phyloP scores from a whole-genome alignment of 257 asterid genomes.

The Jaltomata sinuosa region DNA sequence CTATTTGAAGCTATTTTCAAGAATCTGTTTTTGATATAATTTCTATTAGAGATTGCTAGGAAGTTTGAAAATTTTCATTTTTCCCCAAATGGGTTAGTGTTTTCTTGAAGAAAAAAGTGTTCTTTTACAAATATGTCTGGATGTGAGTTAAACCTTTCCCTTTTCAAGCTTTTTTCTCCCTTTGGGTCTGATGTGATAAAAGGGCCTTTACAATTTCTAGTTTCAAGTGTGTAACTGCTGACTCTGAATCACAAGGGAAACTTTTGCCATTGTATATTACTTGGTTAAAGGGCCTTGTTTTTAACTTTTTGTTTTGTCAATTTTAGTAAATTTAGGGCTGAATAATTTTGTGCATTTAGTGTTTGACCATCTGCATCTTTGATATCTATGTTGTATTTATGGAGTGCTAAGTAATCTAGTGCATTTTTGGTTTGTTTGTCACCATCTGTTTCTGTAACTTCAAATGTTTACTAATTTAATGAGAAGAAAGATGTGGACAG shows the following conservation, averaged over 20 bases:
- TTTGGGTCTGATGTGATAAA: not conserved
- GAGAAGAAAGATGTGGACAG: conserved; percentile 2
- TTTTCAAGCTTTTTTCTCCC: not conserved
- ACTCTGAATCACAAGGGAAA: not conserved
- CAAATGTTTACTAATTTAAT: not conserved
- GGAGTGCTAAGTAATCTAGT: not conserved
- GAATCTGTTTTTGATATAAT: not conserved
- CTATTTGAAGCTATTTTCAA: not conserved
- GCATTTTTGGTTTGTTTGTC: not conserved
- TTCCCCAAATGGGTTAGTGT: not conserved
- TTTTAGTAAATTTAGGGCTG: not conserved
- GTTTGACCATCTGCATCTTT: not conserved
- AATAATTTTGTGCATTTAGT: not conserved
- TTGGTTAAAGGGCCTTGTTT: not conserved
- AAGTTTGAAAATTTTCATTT: not conserved
- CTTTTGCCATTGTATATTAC: not conserved
- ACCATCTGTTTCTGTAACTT: not conserved
- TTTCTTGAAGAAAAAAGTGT: not conserved
- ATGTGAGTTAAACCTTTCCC: not conserved
- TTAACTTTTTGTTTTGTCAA: not conserved
- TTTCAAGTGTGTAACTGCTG: not conserved
- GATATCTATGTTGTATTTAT: not conserved
- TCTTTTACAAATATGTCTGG: not conserved
- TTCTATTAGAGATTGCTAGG: not conserved
- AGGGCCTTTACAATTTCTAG: not conserved